A percentile compares a stretch with the other conserved stretches of the same genome.
Evolutionary conservation across 73 alveolate species (phyloP).

Genomic region (Urostyla sp.): DNA sequence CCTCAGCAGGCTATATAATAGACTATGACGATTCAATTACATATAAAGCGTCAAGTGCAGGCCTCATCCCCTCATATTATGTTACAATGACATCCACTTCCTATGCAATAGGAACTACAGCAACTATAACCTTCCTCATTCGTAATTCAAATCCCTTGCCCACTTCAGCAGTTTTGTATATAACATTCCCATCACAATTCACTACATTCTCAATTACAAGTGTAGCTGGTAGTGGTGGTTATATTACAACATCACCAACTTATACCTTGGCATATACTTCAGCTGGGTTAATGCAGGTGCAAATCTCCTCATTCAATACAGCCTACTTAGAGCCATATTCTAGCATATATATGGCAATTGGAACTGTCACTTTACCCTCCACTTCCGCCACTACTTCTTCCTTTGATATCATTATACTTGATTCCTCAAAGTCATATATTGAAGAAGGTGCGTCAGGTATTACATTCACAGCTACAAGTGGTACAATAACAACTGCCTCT

Average conservation of each 20-base stretch:
- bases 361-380: not conserved
- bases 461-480: slow-evolving; percentile 10
- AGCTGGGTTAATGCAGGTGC: too few species aligned
- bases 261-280: not conserved
- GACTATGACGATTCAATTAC: not conserved
- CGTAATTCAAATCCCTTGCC: slow-evolving; percentile 5
- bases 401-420: not conserved
- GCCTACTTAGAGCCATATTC: slow-evolving; percentile 17
- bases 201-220: not conserved
- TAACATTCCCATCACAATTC: slow-evolving; percentile 19
- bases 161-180: not conserved
- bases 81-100: not conserved
- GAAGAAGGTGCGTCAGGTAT: slow-evolving; percentile 8
- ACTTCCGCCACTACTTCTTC: not conserved
- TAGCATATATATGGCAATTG: slow-evolving; percentile 6
- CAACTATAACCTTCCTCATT: not conserved
- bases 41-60: not conserved
- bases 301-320: not conserved
- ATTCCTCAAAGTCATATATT: not conserved
- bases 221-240: slow-evolving; percentile 35
- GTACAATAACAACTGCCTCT: slow-evolving; percentile 7
- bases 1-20: not conserved
- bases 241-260: slow-evolving; percentile 6
- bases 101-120: not conserved
- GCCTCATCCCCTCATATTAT: slow-evolving; percentile 15